phyloP scores from a whole-genome alignment of 179 eudicot genomes.

The Carnegiea gigantea region DNA sequence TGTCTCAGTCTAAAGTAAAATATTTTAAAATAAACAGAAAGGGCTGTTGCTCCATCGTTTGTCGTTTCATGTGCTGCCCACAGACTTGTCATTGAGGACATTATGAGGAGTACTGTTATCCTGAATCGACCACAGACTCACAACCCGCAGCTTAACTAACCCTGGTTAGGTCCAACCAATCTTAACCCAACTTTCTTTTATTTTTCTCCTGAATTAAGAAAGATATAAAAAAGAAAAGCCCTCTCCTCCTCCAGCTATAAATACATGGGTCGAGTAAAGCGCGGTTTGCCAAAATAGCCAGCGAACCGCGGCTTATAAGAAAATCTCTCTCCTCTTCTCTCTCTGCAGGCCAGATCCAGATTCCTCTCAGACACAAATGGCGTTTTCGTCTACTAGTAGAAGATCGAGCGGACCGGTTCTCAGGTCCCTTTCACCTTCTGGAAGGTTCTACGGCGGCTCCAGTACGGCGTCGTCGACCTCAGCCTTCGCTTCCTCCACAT shows the following conservation, averaged over 20 bases:
- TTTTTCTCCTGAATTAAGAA: background rate
- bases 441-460: conserved; percentile 38
- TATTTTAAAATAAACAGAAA: too few species aligned
- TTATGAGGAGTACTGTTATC: too few species aligned
- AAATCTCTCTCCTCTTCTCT: conserved; percentile 10
- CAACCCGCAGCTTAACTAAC: conserved; percentile 34
- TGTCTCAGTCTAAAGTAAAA: too few species aligned
- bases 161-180: conserved; percentile 37
- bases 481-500: conserved; percentile 42
- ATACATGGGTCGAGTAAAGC: conserved; percentile 44
- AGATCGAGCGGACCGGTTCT: conserved; percentile 46
- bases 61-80: conserved; percentile 27
- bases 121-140: background rate
- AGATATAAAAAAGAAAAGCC: background rate
- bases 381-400: conserved; percentile 32
- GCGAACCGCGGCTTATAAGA: conserved; percentile 41
- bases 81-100: conserved; percentile 20
- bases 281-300: conserved; percentile 62
- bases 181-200: conserved; percentile 19
- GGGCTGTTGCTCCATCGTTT: background rate
- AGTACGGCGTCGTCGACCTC: conserved; percentile 33
- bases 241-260: conserved; percentile 41
- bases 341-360: background rate
- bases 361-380: conserved; percentile 27
- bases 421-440: conserved; percentile 63